Evolutionary conservation across 306 rosid species (phyloP), one percentile per base, ranked within the genome.

Genomic region (Spatholobus suberectus): DNA sequence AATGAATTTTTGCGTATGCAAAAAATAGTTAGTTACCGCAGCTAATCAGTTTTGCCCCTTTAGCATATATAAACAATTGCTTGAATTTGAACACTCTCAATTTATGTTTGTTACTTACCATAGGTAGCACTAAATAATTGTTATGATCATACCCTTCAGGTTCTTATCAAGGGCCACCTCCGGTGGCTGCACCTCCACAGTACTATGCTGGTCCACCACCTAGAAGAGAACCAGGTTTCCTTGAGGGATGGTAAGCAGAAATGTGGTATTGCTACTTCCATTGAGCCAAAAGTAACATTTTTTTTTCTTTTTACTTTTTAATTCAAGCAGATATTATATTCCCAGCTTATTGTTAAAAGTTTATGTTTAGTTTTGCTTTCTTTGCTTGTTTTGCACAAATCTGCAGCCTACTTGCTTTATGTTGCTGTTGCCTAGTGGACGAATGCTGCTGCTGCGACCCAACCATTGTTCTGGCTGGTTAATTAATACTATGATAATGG

Each of bases 391-490:
- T 38, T 26, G 24, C 14, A 4, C 72, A 76, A 58, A 51, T 73
- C 34, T 86, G 84, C 87, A 89, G 90, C 79, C 83, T 89, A 75
- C 87, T 87, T 80, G 92, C 91, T 61, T 71, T 87, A 43, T 90
- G 90, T 49, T 90, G 90, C 51, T 90, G 90, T 18, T 90, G 90
- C 59, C 77, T 87, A 24, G 1, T 90, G 76, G 90, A 88, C 14
- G 88, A 88, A 47, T 87, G 92, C 20, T 90, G 90, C 76, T 90
- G 90, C 63, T 74, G 80, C 20, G 90, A 87, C 70, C 94, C 92
- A 61, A 79, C 85, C 29, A 24, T 88, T 51, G 18, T 90, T 44
- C 81, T 63, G n/a, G 23, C 76, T 20, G 23, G 18, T 68, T 81
- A 52, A 63, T 24, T 52, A 49, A 67, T 68, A 15, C 9, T 51